A percentile compares a stretch with the other conserved stretches of the same genome.
Evolutionary conservation across 257 asterid genomes (phyloP).

Genomic region (Solanum sitiens): DNA sequence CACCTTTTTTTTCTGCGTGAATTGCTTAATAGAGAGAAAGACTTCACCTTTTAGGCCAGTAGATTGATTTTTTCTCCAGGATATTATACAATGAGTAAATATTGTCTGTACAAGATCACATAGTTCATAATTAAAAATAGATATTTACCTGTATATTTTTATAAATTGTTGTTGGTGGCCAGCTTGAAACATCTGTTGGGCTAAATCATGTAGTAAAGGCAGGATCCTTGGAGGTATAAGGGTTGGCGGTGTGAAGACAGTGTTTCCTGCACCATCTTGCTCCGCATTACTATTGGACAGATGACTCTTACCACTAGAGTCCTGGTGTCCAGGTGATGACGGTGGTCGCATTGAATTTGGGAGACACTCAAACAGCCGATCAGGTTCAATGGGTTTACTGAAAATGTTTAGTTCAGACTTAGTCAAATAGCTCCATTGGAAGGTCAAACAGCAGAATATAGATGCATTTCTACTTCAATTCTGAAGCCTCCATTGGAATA

Average conservation of each 20-base stretch:
- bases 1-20: not conserved
- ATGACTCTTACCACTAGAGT: slow-evolving; percentile 48
- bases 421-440: not conserved
- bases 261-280: slow-evolving; percentile 42
- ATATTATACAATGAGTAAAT: not conserved
- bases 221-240: slow-evolving; percentile 88
- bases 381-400: slow-evolving; percentile 98
- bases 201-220: slow-evolving; percentile 93
- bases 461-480: not conserved
- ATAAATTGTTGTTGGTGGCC: slow-evolving; percentile 75
- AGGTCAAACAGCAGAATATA: not conserved
- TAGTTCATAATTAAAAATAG: not conserved
- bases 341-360: slow-evolving; percentile 95
- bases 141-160: slow-evolving; percentile 64
- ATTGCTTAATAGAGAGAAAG: not conserved
- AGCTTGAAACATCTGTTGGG: slow-evolving; percentile 90
- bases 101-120: not conserved
- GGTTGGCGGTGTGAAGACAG: slow-evolving; percentile 74
- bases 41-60: not conserved
- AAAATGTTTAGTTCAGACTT: slow-evolving; percentile 6
- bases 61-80: not conserved
- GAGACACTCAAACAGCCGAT: slow-evolving; percentile 93
- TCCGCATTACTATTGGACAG: slow-evolving; percentile 61
- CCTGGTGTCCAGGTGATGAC: slow-evolving; percentile 64
- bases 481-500: not conserved